Base-by-base conservation (phyloP, 441 rosid genomes). In the Gossypium laxum region DNA sequence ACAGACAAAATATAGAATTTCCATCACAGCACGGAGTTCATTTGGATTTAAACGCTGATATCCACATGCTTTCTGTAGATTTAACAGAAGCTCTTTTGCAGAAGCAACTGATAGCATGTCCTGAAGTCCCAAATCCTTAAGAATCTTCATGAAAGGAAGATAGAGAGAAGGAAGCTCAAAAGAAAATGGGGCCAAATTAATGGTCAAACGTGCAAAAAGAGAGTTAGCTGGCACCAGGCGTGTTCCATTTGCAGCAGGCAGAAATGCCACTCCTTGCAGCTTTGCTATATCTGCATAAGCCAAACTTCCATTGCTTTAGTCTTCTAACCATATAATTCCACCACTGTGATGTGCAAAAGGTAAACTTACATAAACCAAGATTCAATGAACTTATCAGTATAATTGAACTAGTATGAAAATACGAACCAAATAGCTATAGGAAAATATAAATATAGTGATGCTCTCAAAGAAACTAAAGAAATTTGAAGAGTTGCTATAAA, bases 161-260 rank as follows among this genome's bases (percentile, higher is more conserved):
- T 89, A 92, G 15, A 76, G 74, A 76, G 89, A 73, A 75, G 97
- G 96, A 74, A 94, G 99, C 76, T 90, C 99, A 80, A 92, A 94
- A 41, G 97, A 97, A 79, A 94, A 92, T 52, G 99, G 99, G 43
- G 99, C 92, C 79, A 94, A 80, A 74, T 92, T 91, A 71, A 91
- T 79, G 12, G 94, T 80, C 66, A 94, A 81, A 73, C 86, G 97
- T 66, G 80, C 92, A 77, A 94, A 94, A 69, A 92, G 97, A 74
- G 92, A 82, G 78, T 80, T 86, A 72, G 85, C 88, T 24, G 88
- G 83, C 79, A 94, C 92, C 78, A 94, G 80, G 65, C 99, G 97
- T 45, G 99, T 91, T 76, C 99, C 99, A 81, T 92, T 94, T 21
- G 99, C 99, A 79, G 91, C 93, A 61, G 97, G 97, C 77, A 94